These are phyloP conservation scores for Scutellaria barbata DNA, from an alignment of 257 asterid genomes.

Conservation along the genomic window DNA sequence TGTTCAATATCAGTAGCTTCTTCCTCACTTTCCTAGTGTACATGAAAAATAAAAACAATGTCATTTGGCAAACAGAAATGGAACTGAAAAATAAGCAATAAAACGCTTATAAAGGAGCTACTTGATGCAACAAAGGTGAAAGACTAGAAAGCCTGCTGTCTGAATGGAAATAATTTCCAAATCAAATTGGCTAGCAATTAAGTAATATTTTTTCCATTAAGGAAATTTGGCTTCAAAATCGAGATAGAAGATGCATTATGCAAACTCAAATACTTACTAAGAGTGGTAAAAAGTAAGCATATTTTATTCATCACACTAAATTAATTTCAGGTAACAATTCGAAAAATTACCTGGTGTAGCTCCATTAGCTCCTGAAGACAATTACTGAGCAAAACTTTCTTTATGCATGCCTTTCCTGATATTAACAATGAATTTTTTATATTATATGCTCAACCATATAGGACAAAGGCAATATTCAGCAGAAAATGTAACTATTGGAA, in stretches of 20 bases:
- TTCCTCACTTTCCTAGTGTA: slow-evolving; percentile 90
- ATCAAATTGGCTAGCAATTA: background rate
- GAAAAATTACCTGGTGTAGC: slow-evolving; percentile 83
- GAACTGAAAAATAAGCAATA: slow-evolving; percentile 30
- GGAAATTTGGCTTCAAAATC: slow-evolving; percentile 20
- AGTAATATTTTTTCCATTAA: background rate
- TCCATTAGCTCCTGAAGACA: slow-evolving; percentile 99
- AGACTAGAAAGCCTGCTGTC: background rate
- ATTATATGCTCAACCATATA: slow-evolving; percentile 27
- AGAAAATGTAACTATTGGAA: slow-evolving; percentile 15
- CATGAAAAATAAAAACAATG: slow-evolving; percentile 32
- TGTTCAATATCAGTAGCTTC: slow-evolving; percentile 98
- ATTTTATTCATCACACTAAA: slow-evolving; percentile 6
- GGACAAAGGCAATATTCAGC: slow-evolving; percentile 19
- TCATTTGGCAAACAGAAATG: slow-evolving; percentile 30
- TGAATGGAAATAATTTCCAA: slow-evolving; percentile 21
- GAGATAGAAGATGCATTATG: background rate
- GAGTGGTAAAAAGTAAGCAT: background rate
- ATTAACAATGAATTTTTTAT: slow-evolving; percentile 27
- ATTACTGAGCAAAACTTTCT: slow-evolving; percentile 94
- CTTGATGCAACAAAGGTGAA: slow-evolving; percentile 11
- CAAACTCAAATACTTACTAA: slow-evolving; percentile 16
- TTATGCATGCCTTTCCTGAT: slow-evolving; percentile 98
- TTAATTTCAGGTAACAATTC: slow-evolving; percentile 21
- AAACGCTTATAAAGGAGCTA: slow-evolving; percentile 10